These are phyloP conservation scores for Camelina laxa DNA, from an alignment of 345 rosid genomes.

Conservation along the genomic window DNA sequence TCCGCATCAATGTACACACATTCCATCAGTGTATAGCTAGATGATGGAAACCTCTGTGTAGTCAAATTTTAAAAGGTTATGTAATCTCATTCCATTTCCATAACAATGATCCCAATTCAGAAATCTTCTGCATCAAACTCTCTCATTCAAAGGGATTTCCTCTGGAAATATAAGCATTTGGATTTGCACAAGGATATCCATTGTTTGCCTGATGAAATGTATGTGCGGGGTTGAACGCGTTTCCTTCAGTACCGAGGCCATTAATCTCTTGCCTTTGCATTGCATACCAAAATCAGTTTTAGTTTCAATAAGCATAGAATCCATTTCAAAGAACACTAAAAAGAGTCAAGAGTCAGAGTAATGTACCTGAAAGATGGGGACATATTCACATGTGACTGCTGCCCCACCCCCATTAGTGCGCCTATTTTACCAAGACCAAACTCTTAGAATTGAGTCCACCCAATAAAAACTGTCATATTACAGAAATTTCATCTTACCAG, in stretches of 20 bases:
- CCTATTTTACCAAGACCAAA: slow-evolving; percentile 45
- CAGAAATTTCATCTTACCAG: slow-evolving; percentile 46
- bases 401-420: slow-evolving; percentile 50
- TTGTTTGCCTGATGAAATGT: slow-evolving; percentile 41
- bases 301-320: slow-evolving; percentile 6
- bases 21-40: slow-evolving; percentile 22
- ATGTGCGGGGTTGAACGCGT: slow-evolving; percentile 34
- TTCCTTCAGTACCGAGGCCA: slow-evolving; percentile 37
- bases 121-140: slow-evolving; percentile 14
- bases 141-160: slow-evolving; percentile 69
- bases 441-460: slow-evolving; percentile 25
- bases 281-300: neutral
- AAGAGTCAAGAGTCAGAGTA: neutral
- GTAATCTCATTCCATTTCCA: slow-evolving; percentile 12
- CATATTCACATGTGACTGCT: slow-evolving; percentile 46
- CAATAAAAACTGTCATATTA: neutral
- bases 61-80: neutral
- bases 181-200: slow-evolving; percentile 44
- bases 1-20: neutral
- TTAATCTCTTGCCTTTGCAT: slow-evolving; percentile 48
- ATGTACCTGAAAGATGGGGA: slow-evolving; percentile 51
- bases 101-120: neutral
- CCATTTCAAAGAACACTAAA: neutral
- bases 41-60: slow-evolving; percentile 10
- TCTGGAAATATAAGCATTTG: slow-evolving; percentile 49